Base-by-base conservation (phyloP, 192 early-diverging fungal genomes). In the Powellomyces hirtus region DNA sequence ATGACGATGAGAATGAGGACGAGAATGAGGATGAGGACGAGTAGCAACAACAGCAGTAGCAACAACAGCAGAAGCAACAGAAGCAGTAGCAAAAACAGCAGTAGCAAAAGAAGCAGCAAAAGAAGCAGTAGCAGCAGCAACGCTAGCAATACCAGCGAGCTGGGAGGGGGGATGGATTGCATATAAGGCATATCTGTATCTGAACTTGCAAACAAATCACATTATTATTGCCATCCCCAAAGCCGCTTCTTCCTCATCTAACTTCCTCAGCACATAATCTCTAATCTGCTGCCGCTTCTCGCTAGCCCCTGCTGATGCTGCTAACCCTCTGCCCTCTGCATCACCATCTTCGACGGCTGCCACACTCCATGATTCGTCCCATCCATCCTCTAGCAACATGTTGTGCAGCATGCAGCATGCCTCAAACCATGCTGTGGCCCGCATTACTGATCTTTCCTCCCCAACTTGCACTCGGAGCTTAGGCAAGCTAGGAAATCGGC, bases 321-420 rank as follows among this genome's bases (percentile, higher is more conserved):
- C 13, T 53, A 24, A 10, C 10, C 13, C 51, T 10, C 24, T 8
- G 10, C 16, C 13, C 8, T 10, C 10, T 10, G 10, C 51, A 20
- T 8, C 26, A 8, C 16, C 26, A 13, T 27, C 16, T 20, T 53
- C 26, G 51, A n/a, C n/a, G n/a, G n/a, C n/a, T n/a, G 13, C 51
- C 51, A 10, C 51, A 13, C 8, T 53, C 51, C 51, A 53, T 53
- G 13, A 27, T 13, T 53, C 51, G 16, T 24, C 10, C 10, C 51
- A 53, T 26, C 51, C 51, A 27, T 53, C 51, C 51, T 27, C 26
- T 7, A 53, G 51, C 7, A 53, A 24, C 26, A 53, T 8, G 51
- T 53, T 53, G 26, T 53, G 51, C 13, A 53, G 40, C 40, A 53
- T 7, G 24, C 51, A 53, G 51, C 51, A 53, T 27, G 51, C 51